These are phyloP conservation scores for Paramecium primaurelia DNA, from an alignment of 73 alveolate genomes.

Conservation along the genomic window DNA sequence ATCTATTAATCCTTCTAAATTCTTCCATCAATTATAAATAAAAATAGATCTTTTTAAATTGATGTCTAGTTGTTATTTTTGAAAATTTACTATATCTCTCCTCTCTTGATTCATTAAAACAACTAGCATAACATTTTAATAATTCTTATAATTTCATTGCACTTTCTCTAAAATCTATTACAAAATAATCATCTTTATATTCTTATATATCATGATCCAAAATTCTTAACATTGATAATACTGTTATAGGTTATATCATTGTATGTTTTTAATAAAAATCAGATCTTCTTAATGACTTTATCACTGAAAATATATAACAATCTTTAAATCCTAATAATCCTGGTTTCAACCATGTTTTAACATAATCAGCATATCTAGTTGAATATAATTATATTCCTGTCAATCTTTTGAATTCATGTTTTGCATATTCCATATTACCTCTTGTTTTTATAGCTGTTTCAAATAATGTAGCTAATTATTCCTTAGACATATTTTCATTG, in stretches of 20 bases:
- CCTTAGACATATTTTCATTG: neutral
- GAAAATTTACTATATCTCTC: neutral
- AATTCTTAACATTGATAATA: neutral
- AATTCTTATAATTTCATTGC: neutral
- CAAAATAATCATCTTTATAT: neutral
- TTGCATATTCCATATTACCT: neutral
- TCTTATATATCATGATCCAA: neutral
- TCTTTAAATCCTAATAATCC: neutral
- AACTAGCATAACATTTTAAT: neutral
- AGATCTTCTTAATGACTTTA: neutral
- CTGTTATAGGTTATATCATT: neutral
- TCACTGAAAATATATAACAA: neutral
- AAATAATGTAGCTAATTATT: neutral
- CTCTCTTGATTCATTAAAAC: neutral
- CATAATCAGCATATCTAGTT: constrained; percentile 3
- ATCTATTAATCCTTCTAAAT: neutral
- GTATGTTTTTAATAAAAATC: constrained; percentile 7
- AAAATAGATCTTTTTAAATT: neutral
- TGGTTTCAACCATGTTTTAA: neutral
- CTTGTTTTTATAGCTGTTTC: neutral
- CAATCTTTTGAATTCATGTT: neutral
- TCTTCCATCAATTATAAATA: constrained; percentile 5
- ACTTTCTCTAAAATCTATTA: neutral
- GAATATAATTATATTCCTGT: neutral
- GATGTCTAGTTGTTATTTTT: neutral